Percentiles rank a stretch among this genome's conserved stretches.
Evolutionary conservation across 2,329 filamentous ascomycete genomes (phyloP).

Genomic region (Zymoseptoria ardabiliae): DNA sequence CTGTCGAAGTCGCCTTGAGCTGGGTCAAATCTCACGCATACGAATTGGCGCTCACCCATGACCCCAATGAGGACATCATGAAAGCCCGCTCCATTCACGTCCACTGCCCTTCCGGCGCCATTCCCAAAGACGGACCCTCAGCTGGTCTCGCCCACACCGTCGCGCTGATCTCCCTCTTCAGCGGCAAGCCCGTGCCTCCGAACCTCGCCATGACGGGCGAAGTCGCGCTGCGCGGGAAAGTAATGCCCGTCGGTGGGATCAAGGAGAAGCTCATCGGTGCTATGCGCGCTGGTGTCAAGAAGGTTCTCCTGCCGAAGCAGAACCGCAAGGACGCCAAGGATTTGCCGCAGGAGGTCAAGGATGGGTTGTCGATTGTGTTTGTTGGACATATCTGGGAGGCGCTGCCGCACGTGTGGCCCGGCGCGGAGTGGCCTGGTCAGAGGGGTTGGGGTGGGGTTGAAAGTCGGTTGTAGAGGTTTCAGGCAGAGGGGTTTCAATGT

Average conservation of each 20-base stretch:
- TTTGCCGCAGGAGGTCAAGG: slow-evolving; percentile 79
- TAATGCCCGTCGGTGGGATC: slow-evolving; percentile 93
- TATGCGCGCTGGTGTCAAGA: slow-evolving; percentile 86
- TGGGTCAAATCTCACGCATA: slow-evolving; percentile 98
- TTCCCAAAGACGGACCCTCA: slow-evolving; percentile 80
- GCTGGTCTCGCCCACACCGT: slow-evolving; percentile 93
- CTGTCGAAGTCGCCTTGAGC: slow-evolving; percentile 86
- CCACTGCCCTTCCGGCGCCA: slow-evolving; percentile 88
- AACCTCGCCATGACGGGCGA: slow-evolving; percentile 91
- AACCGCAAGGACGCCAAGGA: slow-evolving; percentile 92
- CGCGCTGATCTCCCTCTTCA: slow-evolving; percentile 84
- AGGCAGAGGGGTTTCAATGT: no score
- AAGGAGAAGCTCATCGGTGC: slow-evolving; percentile 98
- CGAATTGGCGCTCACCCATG: slow-evolving; percentile 74
- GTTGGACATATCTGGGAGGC: slow-evolving; percentile 94
- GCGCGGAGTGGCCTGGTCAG: slow-evolving; percentile 73
- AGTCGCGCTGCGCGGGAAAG: slow-evolving; percentile 72
- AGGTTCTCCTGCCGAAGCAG: slow-evolving; percentile 76
- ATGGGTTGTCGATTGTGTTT: slow-evolving; percentile 80
- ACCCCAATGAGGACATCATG: slow-evolving; percentile 87
- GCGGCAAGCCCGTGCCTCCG: slow-evolving; percentile 75
- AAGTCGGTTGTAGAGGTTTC: slow-evolving; percentile 58
- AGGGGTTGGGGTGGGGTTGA: slow-evolving; percentile 62
- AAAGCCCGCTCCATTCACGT: slow-evolving; percentile 90
- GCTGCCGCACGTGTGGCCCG: slow-evolving; percentile 84